Conservation (phyloP, 1,139 yeast species). For the Pneumocystis sp. region DNA sequence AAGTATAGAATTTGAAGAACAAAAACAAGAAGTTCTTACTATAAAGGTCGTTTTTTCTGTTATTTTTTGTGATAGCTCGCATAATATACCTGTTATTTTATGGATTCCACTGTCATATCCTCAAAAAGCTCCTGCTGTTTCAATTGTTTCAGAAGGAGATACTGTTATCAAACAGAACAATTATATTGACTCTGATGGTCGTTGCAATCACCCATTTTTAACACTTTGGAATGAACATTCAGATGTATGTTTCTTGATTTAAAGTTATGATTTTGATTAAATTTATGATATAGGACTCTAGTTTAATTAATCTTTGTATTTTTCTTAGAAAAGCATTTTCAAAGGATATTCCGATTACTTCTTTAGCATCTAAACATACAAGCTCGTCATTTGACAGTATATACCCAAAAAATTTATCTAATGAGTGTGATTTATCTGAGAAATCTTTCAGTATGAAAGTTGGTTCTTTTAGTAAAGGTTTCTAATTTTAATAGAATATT, state of each 20-base stretch:
- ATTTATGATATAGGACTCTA: constrained; percentile 32
- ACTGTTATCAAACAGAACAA: constrained; percentile 43
- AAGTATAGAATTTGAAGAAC: not conserved
- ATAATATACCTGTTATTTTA: constrained; percentile 42
- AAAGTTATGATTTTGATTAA: constrained; percentile 28
- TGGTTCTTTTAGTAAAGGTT: not conserved
- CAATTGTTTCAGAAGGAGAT: constrained; percentile 37
- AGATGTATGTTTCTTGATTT: constrained; percentile 25
- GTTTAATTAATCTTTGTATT: constrained; percentile 34
- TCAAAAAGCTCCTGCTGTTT: constrained; percentile 41
- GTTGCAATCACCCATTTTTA: constrained; percentile 51
- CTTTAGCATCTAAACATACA: not conserved
- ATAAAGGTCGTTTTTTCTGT: constrained; percentile 23
- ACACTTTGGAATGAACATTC: constrained; percentile 37
- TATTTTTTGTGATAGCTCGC: constrained; percentile 20
- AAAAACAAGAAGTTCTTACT: not conserved
- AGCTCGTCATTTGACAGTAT: not conserved
- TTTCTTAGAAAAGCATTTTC: constrained; percentile 16
- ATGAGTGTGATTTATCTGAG: constrained; percentile 6
- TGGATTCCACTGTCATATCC: constrained; percentile 72
- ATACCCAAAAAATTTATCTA: constrained; percentile 3
- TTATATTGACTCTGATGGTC: constrained; percentile 57
- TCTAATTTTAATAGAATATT: not conserved
- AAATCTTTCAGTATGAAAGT: not conserved
- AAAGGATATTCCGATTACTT: constrained; percentile 11